Evolutionary conservation across 306 rosid species (phyloP).

Genomic region (Quercus ilex): DNA sequence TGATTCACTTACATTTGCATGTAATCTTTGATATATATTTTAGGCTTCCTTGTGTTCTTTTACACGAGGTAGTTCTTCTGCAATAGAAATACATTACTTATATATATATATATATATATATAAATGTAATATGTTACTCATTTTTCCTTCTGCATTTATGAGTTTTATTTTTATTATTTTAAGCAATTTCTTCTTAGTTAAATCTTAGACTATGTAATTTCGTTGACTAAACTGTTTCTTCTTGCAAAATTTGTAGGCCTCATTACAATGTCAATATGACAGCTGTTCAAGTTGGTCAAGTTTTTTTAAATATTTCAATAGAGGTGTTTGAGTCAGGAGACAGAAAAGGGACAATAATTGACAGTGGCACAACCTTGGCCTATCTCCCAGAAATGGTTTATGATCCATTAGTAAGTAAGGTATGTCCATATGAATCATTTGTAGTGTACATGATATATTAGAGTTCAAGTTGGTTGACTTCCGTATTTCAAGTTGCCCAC

Average conservation of each 20-base stretch:
- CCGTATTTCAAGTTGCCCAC: neutral
- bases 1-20: no score
- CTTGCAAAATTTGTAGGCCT: slow-evolving; percentile 48
- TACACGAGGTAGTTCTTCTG: no score
- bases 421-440: slow-evolving; percentile 19
- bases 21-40: no score
- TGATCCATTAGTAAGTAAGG: slow-evolving; percentile 72
- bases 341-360: slow-evolving; percentile 85
- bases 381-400: slow-evolving; percentile 89
- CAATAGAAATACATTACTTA: no score
- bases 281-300: slow-evolving; percentile 77
- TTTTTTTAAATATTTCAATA: slow-evolving; percentile 52
- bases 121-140: slow-evolving; percentile 9
- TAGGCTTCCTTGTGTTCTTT: no score
- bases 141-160: neutral
- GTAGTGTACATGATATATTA: neutral
- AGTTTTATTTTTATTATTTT: slow-evolving; percentile 6
- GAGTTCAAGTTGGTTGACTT: neutral
- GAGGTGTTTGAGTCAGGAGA: slow-evolving; percentile 63
- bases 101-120: no score
- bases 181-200: neutral
- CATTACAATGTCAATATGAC: slow-evolving; percentile 95
- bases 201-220: slow-evolving; percentile 18
- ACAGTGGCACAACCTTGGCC: slow-evolving; percentile 98
- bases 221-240: slow-evolving; percentile 14